Evolutionary conservation across 2,329 filamentous ascomycete genomes (phyloP).

Genomic region (Capronia americana): DNA sequence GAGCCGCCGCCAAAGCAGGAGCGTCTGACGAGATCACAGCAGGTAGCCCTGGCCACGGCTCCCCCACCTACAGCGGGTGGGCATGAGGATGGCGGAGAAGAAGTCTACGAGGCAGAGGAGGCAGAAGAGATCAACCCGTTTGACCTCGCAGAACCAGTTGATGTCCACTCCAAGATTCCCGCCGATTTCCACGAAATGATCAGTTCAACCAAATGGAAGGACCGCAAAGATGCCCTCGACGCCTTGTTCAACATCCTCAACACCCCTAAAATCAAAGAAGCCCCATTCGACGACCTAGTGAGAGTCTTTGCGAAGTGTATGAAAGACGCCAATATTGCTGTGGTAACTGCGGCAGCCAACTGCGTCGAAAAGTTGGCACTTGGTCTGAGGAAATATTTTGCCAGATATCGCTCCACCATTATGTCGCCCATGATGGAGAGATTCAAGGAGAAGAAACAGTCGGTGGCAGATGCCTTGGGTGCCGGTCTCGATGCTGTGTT

Average conservation of each 20-base stretch:
- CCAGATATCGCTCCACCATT: conserved; percentile 78
- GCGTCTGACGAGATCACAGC: conserved; percentile 83
- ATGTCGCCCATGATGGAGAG: conserved; percentile 93
- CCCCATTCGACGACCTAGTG: conserved; percentile 82
- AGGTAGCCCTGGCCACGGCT: conserved; percentile 78
- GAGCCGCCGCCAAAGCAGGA: conserved; percentile 90
- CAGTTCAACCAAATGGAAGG: conserved; percentile 95
- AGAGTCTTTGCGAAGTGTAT: conserved; percentile 89
- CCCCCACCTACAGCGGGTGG: conserved; percentile 65
- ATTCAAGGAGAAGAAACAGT: conserved; percentile 94
- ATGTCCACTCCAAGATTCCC: conserved; percentile 81
- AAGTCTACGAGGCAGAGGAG: conserved; percentile 65
- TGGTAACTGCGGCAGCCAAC: conserved; percentile 90
- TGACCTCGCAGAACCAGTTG: conserved; percentile 81
- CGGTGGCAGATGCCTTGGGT: conserved; percentile 85
- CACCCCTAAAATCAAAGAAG: conserved; percentile 89
- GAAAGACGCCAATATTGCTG: conserved; percentile 98
- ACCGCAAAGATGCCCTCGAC: conserved; percentile 92
- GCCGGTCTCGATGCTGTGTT: conserved; percentile 79
- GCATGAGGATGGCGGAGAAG: conserved; percentile 61
- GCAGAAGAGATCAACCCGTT: conserved; percentile 78
- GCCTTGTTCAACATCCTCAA: conserved; percentile 77
- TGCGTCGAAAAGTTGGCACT: conserved; percentile 90
- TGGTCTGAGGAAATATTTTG: conserved; percentile 78
- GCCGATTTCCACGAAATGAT: conserved; percentile 82